A percentile compares a stretch with the other conserved stretches of the same genome.
Evolutionary conservation across 2,329 filamentous ascomycete species (phyloP).

Genomic region (Aureobasidium sp.): DNA sequence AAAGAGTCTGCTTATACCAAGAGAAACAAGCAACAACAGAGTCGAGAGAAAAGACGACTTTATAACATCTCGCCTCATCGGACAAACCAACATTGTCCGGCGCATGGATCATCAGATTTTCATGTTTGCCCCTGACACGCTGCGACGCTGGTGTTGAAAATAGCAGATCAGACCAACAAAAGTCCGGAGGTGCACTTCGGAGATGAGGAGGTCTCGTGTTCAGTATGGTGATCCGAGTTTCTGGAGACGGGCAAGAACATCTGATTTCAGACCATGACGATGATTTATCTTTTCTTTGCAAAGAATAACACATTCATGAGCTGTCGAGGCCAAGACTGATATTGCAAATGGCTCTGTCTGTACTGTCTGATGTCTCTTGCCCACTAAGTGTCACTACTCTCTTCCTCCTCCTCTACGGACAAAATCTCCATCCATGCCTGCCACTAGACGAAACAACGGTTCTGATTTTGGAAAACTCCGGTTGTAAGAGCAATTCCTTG

Average conservation of each 20-base stretch:
- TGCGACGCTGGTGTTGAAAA: constrained; percentile 7
- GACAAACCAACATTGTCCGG: constrained; percentile 16
- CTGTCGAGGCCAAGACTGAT: not conserved
- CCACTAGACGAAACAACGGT: not conserved
- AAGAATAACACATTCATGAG: not conserved
- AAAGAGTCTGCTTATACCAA: not conserved
- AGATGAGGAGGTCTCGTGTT: constrained; percentile 14
- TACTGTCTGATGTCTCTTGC: not conserved
- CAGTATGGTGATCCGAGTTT: constrained; percentile 6
- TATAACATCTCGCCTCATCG: constrained; percentile 1
- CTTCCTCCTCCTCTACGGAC: not conserved
- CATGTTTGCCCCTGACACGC: not conserved
- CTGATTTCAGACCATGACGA: not conserved
- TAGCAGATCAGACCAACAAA: constrained; percentile 15
- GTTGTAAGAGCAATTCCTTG: not conserved
- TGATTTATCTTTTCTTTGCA: too few species aligned
- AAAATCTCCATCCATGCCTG: not conserved
- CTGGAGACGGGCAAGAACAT: not conserved
- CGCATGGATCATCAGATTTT: constrained; percentile 7
- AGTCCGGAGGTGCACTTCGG: constrained; percentile 12
- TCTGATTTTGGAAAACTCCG: not conserved
- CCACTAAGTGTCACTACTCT: not conserved
- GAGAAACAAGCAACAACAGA: not conserved
- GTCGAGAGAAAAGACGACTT: not conserved
- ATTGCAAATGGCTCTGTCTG: not conserved